phyloP scores from a whole-genome alignment of 2,329 filamentous ascomycete species.

The Pseudonectria buxi region DNA sequence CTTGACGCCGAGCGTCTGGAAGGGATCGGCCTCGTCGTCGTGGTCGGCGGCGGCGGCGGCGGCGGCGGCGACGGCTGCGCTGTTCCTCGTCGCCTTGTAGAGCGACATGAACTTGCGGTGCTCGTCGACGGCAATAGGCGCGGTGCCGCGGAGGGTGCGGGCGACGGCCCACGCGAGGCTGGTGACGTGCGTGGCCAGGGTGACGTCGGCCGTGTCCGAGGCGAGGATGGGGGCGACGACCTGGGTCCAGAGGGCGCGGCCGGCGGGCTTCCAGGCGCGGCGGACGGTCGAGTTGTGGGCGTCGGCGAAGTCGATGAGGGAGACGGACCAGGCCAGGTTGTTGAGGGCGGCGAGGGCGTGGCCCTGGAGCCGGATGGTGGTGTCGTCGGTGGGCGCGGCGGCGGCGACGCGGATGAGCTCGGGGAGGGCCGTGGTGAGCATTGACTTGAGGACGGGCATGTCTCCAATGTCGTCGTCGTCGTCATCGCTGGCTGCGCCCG shows the following conservation, averaged over 20 bases:
- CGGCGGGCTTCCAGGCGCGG: constrained; percentile 46
- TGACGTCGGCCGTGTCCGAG: constrained; percentile 55
- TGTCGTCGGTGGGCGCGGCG: constrained; percentile 33
- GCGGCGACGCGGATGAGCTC: constrained; percentile 42
- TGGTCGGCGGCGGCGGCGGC: constrained; percentile 20
- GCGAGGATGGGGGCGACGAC: constrained; percentile 51
- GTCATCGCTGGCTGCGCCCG: constrained; percentile 40
- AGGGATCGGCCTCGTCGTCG: constrained; percentile 41
- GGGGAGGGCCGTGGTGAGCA: constrained; percentile 30
- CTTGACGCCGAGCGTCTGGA: constrained; percentile 58
- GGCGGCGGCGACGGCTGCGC: constrained; percentile 17
- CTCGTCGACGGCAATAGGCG: constrained; percentile 45
- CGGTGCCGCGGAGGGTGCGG: constrained; percentile 43
- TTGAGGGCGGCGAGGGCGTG: constrained; percentile 55
- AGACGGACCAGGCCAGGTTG: constrained; percentile 62
- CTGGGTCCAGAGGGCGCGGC: constrained; percentile 50
- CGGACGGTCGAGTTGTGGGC: constrained; percentile 46
- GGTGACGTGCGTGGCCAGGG: constrained; percentile 55
- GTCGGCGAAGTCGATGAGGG: constrained; percentile 52
- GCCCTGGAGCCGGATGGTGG: constrained; percentile 39
- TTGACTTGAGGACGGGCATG: constrained; percentile 44
- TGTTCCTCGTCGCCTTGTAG: constrained; percentile 50
- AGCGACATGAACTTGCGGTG: constrained; percentile 59
- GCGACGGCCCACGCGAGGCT: constrained; percentile 60
- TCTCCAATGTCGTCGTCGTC: constrained; percentile 38